Evolutionary conservation across 257 asterid species (phyloP).

Genomic region (Petrea volubilis): DNA sequence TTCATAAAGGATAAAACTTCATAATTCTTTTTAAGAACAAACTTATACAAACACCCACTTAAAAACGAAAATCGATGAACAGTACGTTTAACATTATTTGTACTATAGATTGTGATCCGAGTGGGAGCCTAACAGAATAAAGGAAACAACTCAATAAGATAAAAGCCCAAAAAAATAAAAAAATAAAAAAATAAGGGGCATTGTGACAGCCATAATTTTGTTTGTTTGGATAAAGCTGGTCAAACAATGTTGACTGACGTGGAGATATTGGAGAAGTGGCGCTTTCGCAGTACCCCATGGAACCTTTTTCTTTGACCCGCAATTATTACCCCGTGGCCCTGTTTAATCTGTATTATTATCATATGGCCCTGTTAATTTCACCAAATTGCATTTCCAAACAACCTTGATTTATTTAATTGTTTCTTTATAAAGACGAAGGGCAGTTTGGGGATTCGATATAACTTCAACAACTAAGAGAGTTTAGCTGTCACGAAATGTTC

Average conservation of each 20-base stretch:
- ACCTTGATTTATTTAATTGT: background rate
- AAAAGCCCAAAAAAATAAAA: background rate
- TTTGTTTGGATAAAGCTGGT: conserved; percentile 25
- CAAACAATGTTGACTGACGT: conserved; percentile 28
- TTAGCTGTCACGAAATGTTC: too few species aligned
- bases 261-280: conserved; percentile 4
- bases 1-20: too few species aligned
- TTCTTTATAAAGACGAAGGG: too few species aligned
- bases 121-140: too few species aligned
- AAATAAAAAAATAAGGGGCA: background rate
- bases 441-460: too few species aligned
- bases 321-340: conserved; percentile 1
- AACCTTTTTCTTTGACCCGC: conserved; percentile 9
- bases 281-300: background rate
- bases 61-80: too few species aligned
- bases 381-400: background rate
- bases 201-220: conserved; percentile 20
- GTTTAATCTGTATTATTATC: conserved; percentile 6
- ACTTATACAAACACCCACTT: too few species aligned
- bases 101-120: too few species aligned
- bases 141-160: too few species aligned
- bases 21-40: too few species aligned
- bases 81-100: too few species aligned
- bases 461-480: too few species aligned
- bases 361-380: conserved; percentile 3